Evolutionary conservation across 2,329 filamentous ascomycete species (phyloP), one percentile per base, ranked within the genome.

Genomic region (Botrytis fragariae): DNA sequence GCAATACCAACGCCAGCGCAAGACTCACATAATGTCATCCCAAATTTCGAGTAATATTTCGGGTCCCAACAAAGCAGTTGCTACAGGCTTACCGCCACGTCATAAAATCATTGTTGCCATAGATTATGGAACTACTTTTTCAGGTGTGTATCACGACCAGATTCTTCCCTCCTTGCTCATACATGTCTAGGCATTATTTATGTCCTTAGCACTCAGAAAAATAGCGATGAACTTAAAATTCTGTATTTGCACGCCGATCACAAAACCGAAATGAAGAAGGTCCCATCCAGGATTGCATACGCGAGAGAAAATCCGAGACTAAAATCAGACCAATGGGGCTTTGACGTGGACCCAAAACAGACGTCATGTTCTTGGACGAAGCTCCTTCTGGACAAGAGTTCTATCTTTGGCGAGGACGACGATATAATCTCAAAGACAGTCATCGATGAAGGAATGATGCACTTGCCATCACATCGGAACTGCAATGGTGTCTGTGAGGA

Each of bases 121-220:
- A 72, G 78, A 79, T 62, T 79, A 77, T 57, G 77, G 78, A 9
- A 79, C 78, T 8, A 79, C 78, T 4, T 78, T 75, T 32, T 77
- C 77, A 20, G 78, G 77, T 77, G 72, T 35, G 39, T 22, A 37
- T 42, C 2, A 51, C 37, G n/a, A 4, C 4, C 16, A 57, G 0
- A 4, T 25, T 59, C 3, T 25, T 16, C 16, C 35, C 32, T 51
- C 29, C 4, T 39, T 37, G 32, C 48, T 67, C n/a, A 51, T 39
- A 9, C 0, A 16, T 57, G 18, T 18, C 4, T 39, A 77, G 75
- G 75, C 44, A 22, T 76, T 3, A 73, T 72, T n/a, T 75, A 42
- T 65, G 75, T 72, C 6, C 70, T 73, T 5, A 74, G 72, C 0
- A 72, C 77, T 18, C 69, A 72, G 20, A 71, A 51, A 37, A 67